phyloP scores from a whole-genome alignment of 768 basidiomycete species.

The Gautieria morchelliformis region DNA sequence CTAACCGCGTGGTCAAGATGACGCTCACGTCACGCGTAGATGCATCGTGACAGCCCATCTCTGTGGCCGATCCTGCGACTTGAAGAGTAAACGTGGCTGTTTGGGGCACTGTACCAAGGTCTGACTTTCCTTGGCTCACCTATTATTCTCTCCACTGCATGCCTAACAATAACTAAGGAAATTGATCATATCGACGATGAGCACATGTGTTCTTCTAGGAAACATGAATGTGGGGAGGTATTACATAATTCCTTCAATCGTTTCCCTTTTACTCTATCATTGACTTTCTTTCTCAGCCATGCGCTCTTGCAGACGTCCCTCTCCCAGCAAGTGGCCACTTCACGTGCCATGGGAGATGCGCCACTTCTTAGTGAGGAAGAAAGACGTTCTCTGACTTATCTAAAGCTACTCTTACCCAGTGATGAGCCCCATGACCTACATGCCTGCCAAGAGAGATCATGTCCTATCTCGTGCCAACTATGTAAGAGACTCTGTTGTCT shows the following conservation, averaged over 20 bases:
- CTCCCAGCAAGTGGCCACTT: background rate
- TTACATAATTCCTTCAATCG: background rate
- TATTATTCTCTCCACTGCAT: background rate
- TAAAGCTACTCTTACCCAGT: constrained; percentile 20
- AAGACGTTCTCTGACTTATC: constrained; percentile 1
- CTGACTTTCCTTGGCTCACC: background rate
- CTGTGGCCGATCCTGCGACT: constrained; percentile 42
- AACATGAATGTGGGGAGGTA: constrained; percentile 50
- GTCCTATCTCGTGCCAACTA: constrained; percentile 44
- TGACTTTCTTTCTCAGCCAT: background rate
- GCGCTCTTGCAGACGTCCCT: background rate
- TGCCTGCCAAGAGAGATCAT: constrained; percentile 40
- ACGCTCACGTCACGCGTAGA: constrained; percentile 21
- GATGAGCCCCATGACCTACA: constrained; percentile 37
- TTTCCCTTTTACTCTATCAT: background rate
- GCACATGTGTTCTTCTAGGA: constrained; percentile 43
- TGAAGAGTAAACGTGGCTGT: constrained; percentile 41
- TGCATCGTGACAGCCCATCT: constrained; percentile 42
- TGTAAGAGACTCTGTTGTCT: constrained; percentile 44
- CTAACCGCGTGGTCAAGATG: background rate
- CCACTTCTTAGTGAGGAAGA: background rate
- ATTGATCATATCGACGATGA: constrained; percentile 37
- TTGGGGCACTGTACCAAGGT: constrained; percentile 44
- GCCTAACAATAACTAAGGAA: constrained; percentile 24
- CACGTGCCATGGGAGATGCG: background rate